Percentiles rank a stretch among this genome's conserved stretches.
Evolutionary conservation across 495 filamentous ascomycete species (phyloP).

Genomic region (Penicillium cinerascens): DNA sequence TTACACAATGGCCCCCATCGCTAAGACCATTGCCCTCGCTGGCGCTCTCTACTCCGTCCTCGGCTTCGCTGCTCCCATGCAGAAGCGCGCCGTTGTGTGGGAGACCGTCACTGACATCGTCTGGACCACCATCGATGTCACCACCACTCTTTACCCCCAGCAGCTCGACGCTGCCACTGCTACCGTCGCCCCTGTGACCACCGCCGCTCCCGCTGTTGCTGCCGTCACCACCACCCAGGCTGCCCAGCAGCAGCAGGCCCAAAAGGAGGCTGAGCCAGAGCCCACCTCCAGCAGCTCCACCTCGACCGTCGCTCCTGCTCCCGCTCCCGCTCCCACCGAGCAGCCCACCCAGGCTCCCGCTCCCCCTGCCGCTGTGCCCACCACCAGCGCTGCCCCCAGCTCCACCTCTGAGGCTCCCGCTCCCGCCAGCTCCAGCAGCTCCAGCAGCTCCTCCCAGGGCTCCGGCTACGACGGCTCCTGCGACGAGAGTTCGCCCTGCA

Average conservation of each 20-base stretch:
- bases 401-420: conserved; percentile 7
- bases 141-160: conserved; percentile 37
- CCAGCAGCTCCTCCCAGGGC: conserved; percentile 15
- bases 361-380: conserved; percentile 1
- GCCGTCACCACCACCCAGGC: conserved; percentile 12
- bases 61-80: conserved; percentile 34
- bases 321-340: conserved; percentile 8
- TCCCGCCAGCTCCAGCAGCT: conserved; percentile 7
- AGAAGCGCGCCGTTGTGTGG: conserved; percentile 39
- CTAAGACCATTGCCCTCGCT: conserved; percentile 41
- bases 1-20: conserved; percentile 38
- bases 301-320: no score
- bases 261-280: no score
- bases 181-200: conserved; percentile 10
- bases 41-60: conserved; percentile 39
- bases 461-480: conserved; percentile 35
- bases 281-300: conserved; percentile 2
- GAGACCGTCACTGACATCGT: conserved; percentile 34
- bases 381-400: conserved; percentile 1
- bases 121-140: conserved; percentile 43
- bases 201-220: conserved; percentile 11
- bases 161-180: conserved; percentile 12
- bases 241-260: neutral
- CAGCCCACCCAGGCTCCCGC: conserved; percentile 8
- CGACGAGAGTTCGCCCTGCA: conserved; percentile 32